These are phyloP conservation scores for Leptographium wingfieldii DNA, from an alignment of 2,329 filamentous ascomycete genomes.

Conservation along the genomic window DNA sequence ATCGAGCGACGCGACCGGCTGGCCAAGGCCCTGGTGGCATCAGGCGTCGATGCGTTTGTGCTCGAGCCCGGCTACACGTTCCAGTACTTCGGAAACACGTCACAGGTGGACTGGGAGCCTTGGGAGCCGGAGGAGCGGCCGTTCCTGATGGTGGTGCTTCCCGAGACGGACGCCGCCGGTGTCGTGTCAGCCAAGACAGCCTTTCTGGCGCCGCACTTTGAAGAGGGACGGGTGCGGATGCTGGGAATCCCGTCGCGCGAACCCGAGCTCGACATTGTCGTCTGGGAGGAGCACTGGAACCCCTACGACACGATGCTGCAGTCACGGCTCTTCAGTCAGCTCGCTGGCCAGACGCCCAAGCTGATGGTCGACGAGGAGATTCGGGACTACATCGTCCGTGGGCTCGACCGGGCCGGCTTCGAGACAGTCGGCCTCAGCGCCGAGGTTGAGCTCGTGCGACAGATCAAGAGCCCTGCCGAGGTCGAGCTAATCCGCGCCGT, in stretches of 20 bases:
- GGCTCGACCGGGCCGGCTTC: constrained; percentile 40
- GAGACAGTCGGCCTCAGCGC: constrained; percentile 39
- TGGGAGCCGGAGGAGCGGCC: constrained; percentile 54
- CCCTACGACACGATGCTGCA: constrained; percentile 42
- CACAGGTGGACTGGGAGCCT: constrained; percentile 48
- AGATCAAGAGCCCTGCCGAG: constrained; percentile 36
- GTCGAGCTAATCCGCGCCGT: constrained; percentile 46
- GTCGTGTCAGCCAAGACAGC: constrained; percentile 38
- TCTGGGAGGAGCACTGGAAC: constrained; percentile 54
- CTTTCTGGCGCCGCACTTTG: constrained; percentile 47
- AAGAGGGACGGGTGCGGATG: constrained; percentile 45
- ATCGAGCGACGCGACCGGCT: constrained; percentile 41
- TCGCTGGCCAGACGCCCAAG: constrained; percentile 13
- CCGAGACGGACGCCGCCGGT: constrained; percentile 25
- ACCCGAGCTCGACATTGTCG: constrained; percentile 37
- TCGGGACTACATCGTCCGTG: constrained; percentile 48
- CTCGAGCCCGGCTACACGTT: constrained; percentile 54
- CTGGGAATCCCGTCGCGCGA: constrained; percentile 41
- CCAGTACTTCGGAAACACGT: constrained; percentile 50
- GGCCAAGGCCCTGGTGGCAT: constrained; percentile 37
- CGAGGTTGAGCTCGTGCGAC: constrained; percentile 43
- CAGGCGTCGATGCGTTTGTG: constrained; percentile 43
- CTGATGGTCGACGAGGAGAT: constrained; percentile 56
- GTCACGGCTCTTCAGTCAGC: constrained; percentile 24
- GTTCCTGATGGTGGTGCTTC: constrained; percentile 48